Evolutionary conservation across 441 rosid genomes (phyloP), one percentile per base, ranked within the genome.

Genomic region (Eruca vesicaria): DNA sequence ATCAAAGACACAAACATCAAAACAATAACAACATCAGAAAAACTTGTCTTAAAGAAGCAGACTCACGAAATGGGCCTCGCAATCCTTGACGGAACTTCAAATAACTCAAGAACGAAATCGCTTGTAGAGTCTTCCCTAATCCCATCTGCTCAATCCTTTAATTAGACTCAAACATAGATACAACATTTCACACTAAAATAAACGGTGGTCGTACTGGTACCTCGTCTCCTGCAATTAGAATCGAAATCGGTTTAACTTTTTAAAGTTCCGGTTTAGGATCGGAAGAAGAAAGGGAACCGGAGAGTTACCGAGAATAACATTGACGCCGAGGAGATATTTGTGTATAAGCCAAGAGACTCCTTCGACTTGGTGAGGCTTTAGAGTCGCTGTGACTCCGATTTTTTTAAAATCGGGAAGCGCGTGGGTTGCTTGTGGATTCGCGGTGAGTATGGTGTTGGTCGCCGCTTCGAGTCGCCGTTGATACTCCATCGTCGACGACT

Each of bases 111-210:
- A 94, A 82, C 52, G 90, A 80, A 66, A 90, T 83, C 18, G 98
- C 98, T 76, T 94, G 98, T 63, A 94, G 84, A 76, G 98, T 91
- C 83, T 94, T 94, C 59, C 98, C 98, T 58, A 94, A 69, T 60
- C 98, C 98, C 98, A 94, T 94, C 98, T 94, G 90, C 14, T 68
- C 36, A 61, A 74, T 45, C 7, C 61, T 73, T 53, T 7, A 52
- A 53, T 67, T 57, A 67, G 33, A 67, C 59, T 74, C 57, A 64
- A 23, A 77, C 63, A 36, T 16, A 21, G 26, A 56, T 50, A 14
- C 45, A 60, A 64, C 26, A 23, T 23, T 23, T 26, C 29, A 36
- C 28, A n/a, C n/a, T n/a, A 57, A 52, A 31, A 9, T 60, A 48
- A 0, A 33, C 6, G 28, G 26, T 31, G 16, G 61, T 50, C 3